Conservation (phyloP, 176 grass and related monocot genomes). For the Rhynchospora pubera region DNA sequence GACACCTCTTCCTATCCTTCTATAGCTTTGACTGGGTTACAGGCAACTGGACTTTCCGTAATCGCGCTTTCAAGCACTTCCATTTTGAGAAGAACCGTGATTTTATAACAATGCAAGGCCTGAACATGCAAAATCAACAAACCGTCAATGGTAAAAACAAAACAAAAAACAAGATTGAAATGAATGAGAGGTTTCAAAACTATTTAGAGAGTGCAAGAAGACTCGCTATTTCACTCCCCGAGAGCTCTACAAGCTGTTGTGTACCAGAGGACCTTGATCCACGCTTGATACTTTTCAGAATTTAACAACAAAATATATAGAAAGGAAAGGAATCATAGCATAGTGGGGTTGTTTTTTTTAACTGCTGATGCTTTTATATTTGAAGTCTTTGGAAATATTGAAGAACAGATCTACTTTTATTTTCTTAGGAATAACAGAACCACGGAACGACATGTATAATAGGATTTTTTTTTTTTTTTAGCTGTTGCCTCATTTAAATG, state of each 20-base stretch:
- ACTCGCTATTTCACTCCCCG: slow-evolving; percentile 35
- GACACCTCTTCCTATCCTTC: slow-evolving; percentile 50
- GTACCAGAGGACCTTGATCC: slow-evolving; percentile 44
- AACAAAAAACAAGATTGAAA: background rate
- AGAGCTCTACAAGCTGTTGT: slow-evolving; percentile 11
- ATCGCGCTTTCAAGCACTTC: slow-evolving; percentile 34
- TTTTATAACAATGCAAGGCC: background rate
- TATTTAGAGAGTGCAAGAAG: slow-evolving; percentile 45
- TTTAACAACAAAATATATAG: slow-evolving; percentile 21
- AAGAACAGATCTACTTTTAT: background rate
- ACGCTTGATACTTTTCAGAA: slow-evolving; percentile 41
- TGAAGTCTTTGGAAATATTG: background rate
- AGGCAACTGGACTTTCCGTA: slow-evolving; percentile 50
- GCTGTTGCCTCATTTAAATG: too few species aligned
- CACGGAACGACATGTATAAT: too few species aligned
- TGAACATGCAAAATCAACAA: background rate
- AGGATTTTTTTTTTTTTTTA: too few species aligned
- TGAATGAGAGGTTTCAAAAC: slow-evolving; percentile 21
- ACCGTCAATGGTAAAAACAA: background rate
- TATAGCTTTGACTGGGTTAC: slow-evolving; percentile 68
- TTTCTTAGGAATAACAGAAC: too few species aligned
- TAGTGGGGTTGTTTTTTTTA: background rate
- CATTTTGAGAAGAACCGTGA: slow-evolving; percentile 31
- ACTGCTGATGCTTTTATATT: background rate
- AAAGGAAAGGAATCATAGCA: background rate